Evolutionary conservation across 495 filamentous ascomycete genomes (phyloP).

Genomic region (Hyaloscypha finlandica): DNA sequence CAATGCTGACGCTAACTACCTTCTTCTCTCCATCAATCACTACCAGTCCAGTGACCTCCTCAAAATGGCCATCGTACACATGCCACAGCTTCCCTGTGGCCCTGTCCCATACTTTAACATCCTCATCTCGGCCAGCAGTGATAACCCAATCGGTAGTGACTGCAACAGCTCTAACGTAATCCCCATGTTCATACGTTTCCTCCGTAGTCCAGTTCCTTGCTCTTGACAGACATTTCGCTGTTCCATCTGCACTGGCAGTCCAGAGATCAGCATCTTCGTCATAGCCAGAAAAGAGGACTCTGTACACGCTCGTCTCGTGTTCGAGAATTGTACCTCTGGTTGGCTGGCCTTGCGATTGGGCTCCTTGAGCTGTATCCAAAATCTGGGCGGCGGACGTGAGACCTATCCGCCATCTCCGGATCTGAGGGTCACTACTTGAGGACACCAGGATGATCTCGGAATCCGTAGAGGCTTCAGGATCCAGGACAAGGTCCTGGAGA

Average conservation of each 20-base stretch:
- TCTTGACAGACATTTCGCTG: conserved; percentile 71
- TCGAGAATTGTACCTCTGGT: conserved; percentile 63
- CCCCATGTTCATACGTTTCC: conserved; percentile 74
- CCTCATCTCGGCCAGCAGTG: conserved; percentile 88
- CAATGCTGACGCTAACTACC: conserved; percentile 81
- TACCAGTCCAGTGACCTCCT: conserved; percentile 83
- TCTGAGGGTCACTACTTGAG: conserved; percentile 81
- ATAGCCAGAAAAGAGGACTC: conserved; percentile 62
- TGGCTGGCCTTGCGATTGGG: conserved; percentile 35
- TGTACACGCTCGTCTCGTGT: conserved; percentile 90
- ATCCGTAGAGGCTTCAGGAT: conserved; percentile 54
- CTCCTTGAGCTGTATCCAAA: conserved; percentile 39
- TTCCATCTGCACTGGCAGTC: conserved; percentile 88
- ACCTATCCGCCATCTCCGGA: conserved; percentile 68
- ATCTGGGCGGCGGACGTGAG: conserved; percentile 48
- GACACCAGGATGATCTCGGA: conserved; percentile 66
- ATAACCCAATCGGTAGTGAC: conserved; percentile 78
- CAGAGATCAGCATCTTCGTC: conserved; percentile 76
- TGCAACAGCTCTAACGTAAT: conserved; percentile 83
- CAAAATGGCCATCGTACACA: conserved; percentile 81
- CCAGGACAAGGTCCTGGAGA: conserved; percentile 72
- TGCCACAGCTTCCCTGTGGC: conserved; percentile 73
- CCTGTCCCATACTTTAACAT: conserved; percentile 85
- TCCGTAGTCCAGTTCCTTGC: conserved; percentile 66
- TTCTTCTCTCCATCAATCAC: conserved; percentile 55